Evolutionary conservation across 352 stramenopile species (phyloP).

Genomic region (Phytopythium cucurbitacearum): DNA sequence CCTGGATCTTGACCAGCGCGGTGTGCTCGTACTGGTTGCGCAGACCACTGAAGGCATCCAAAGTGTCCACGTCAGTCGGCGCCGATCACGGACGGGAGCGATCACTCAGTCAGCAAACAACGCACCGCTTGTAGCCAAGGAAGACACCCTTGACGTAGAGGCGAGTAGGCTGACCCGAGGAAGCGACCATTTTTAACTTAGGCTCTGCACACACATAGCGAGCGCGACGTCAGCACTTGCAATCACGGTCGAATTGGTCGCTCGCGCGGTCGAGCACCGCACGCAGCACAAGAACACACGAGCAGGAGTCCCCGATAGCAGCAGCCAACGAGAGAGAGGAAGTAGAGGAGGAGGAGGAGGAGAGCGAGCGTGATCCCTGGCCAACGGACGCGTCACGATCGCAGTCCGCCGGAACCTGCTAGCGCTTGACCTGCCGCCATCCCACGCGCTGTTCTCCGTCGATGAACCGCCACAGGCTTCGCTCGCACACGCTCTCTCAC

Average conservation of each 20-base stretch:
- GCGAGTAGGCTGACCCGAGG: constrained; percentile 89
- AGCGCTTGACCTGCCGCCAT: not conserved
- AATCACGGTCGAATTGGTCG: too few species aligned
- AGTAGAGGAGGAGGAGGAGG: too few species aligned
- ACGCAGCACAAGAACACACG: too few species aligned
- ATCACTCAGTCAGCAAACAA: constrained; percentile 2
- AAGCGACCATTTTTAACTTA: constrained; percentile 88
- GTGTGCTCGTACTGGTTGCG: constrained; percentile 98
- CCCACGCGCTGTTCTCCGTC: not conserved
- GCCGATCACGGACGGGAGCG: not conserved
- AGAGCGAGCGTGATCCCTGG: too few species aligned
- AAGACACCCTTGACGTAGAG: constrained; percentile 99
- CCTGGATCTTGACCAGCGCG: constrained; percentile 98
- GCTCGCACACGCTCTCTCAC: too few species aligned
- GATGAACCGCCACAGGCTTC: not conserved
- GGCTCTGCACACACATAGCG: constrained; percentile 45
- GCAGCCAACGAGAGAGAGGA: too few species aligned
- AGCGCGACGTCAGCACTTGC: not conserved
- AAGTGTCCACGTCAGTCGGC: not conserved
- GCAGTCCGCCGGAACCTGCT: too few species aligned
- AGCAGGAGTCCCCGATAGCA: too few species aligned
- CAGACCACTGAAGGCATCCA: constrained; percentile 60
- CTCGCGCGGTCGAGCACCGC: too few species aligned
- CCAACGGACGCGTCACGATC: too few species aligned
- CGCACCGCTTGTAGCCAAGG: constrained; percentile 96